Evolutionary conservation across 1,284 basidiomycete genomes (phyloP).

Genomic region (Sphaerobolus stellatus): DNA sequence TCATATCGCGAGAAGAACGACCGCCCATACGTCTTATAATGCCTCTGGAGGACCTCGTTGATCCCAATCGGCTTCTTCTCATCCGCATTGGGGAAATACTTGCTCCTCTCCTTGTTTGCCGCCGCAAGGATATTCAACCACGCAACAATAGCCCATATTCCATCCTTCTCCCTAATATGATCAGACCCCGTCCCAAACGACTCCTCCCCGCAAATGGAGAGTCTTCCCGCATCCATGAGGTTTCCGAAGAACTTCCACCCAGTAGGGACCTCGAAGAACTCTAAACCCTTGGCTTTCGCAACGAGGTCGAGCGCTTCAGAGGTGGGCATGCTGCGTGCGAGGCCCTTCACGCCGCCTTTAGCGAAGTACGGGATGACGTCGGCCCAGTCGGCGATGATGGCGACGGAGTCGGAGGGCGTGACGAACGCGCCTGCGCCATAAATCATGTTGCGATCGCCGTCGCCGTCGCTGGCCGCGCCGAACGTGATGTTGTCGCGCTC

Average conservation of each 20-base stretch:
- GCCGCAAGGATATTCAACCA: conserved; percentile 98
- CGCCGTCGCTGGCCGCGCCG: conserved; percentile 95
- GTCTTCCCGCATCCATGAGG: conserved; percentile 95
- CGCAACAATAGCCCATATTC: conserved; percentile 95
- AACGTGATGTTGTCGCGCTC: conserved; percentile 87
- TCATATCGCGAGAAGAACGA: conserved; percentile 99
- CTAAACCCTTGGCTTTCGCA: conserved; percentile 90
- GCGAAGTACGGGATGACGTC: conserved; percentile 96
- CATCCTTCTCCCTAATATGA: conserved; percentile 99
- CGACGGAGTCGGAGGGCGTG: conserved; percentile 95
- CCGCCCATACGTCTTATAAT: conserved; percentile 93
- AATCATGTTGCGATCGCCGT: conserved; percentile 99
- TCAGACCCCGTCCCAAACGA: conserved; percentile 99
- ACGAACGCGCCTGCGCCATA: conserved; percentile 98
- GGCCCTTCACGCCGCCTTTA: conserved; percentile 87
- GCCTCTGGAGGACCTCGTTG: conserved; percentile 82
- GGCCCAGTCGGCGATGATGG: conserved; percentile 98
- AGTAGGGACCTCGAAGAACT: conserved; percentile 96
- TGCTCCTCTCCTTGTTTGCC: conserved; percentile 79
- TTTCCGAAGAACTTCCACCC: conserved; percentile 99
- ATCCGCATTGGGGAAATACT: conserved; percentile 26
- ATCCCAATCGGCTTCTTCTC: conserved; percentile 72
- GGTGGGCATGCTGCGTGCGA: conserved; percentile 97
- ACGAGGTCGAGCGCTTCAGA: conserved; percentile 96
- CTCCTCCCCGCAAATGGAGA: conserved; percentile 98